Percentiles rank a stretch among this genome's conserved stretches.
Conservation (phyloP, 208 protist species). For the Leishmania tarentolae region DNA sequence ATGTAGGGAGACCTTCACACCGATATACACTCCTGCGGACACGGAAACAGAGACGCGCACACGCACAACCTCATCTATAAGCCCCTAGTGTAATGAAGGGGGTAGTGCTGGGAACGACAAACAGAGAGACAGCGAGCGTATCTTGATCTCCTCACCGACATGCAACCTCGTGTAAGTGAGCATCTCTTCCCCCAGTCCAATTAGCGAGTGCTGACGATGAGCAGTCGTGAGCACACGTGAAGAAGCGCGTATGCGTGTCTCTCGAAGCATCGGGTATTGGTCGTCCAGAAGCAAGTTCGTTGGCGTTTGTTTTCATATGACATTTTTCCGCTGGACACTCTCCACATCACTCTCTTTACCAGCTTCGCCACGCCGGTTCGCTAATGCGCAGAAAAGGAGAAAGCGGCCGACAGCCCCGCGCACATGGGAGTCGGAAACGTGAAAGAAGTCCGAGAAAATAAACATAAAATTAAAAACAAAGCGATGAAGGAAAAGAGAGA, state of each 20-base stretch:
- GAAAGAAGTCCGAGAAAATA: slow-evolving; percentile 2
- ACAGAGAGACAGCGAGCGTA: not conserved
- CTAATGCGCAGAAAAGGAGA: not conserved
- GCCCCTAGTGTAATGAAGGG: not conserved
- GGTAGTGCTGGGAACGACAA: not conserved
- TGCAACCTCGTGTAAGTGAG: not conserved
- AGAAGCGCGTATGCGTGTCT: not conserved
- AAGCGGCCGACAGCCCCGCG: not conserved
- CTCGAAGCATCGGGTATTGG: not conserved
- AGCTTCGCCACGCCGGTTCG: not conserved
- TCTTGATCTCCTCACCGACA: not conserved
- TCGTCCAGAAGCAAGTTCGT: not conserved
- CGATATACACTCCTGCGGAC: not conserved
- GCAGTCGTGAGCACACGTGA: not conserved
- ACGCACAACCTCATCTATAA: not conserved
- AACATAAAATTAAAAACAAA: not conserved
- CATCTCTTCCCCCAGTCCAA: not conserved
- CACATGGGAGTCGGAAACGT: not conserved
- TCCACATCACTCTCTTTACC: not conserved
- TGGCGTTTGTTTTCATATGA: not conserved
- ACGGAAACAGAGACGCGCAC: not conserved
- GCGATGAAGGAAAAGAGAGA: not conserved
- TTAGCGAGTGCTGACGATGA: not conserved
- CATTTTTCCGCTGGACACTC: not conserved
- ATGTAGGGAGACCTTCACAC: not conserved